Conservation (phyloP, 495 filamentous ascomycete species). For the Saxophila tyrrhenica region DNA sequence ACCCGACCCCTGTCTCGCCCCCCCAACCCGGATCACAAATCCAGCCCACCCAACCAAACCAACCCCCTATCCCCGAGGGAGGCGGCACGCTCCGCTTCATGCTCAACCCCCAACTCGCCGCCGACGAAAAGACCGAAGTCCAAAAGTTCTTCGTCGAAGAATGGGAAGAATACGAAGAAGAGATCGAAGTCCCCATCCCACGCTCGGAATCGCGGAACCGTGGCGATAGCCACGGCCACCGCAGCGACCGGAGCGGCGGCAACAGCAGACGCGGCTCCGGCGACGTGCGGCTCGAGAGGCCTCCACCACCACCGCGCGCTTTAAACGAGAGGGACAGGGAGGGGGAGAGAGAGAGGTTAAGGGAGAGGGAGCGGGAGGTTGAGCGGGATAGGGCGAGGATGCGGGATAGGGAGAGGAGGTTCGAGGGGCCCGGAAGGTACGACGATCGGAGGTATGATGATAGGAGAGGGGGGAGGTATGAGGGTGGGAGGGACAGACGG, state of each 20-base stretch:
- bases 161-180: constrained; percentile 64
- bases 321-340: neutral
- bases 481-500: constrained; percentile 1
- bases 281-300: too few relatives aligned
- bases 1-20: constrained; percentile 16
- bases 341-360: constrained; percentile 2
- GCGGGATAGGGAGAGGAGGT: constrained; percentile 1
- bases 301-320: neutral
- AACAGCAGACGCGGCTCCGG: too few relatives aligned
- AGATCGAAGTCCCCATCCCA: constrained; percentile 41
- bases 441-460: constrained; percentile 16
- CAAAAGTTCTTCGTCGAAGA: constrained; percentile 59
- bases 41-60: neutral
- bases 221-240: neutral
- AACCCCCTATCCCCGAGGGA: constrained; percentile 22
- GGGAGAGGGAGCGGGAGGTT: constrained; percentile 9
- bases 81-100: constrained; percentile 75
- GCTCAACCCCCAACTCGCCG: constrained; percentile 68
- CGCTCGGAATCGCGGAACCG: neutral
- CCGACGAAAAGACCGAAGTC: constrained; percentile 55
- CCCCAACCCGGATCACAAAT: constrained; percentile 1
- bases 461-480: constrained; percentile 7
- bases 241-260: too few relatives aligned
- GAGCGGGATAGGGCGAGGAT: constrained; percentile 8
- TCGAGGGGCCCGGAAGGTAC: constrained; percentile 8